Evolutionary conservation across 176 grass and related monocot species (phyloP), one percentile per base, ranked within the genome.

Genomic region (Tillandsia fasciculata): DNA sequence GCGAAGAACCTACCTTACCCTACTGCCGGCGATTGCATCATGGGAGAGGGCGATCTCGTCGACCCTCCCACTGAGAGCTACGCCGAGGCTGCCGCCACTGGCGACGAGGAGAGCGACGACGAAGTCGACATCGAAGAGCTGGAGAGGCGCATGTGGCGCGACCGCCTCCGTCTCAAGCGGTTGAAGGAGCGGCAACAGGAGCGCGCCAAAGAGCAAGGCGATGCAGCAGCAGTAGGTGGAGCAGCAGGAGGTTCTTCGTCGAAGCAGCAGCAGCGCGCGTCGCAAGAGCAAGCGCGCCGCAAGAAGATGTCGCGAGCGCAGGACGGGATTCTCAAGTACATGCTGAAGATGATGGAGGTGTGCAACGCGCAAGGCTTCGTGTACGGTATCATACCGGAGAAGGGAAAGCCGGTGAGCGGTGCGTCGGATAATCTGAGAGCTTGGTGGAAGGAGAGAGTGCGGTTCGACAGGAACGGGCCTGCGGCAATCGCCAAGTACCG

Each of bases 261-360:
- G 51, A 90, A 87, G 88, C 86, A 79, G 33, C 86, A 79, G 33
- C 74, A 79, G 33, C 74, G 82, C 10, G 89, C 92, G 79, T 87
- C 89, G 9, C 94, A 87, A 71, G 94, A 99, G 74, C 94, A 99
- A 70, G 94, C 94, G 0, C 89, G 94, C 11, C 89, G 94, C 48
- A 99, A 99, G 77, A 99, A 99, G 87, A 99, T 99, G 94, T 99
- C 94, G 1, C 89, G 94, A 63, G 89, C 94, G 9, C 94, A 99
- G 71, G 94, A 99, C 49, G 94, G 94, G 69, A 99, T 99, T 68
- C 85, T 99, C 65, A 99, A 99, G 76, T 93, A 99, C 89, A 99
- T 99, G 94, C 84, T 99, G 71, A 99, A 99, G 72, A 99, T 99
- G 94, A 99, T 99, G 94, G 94, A 99, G 74, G 94, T 93, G 10